phyloP scores from a whole-genome alignment of 2,329 filamentous ascomycete genomes.

The Dactylellina cionopaga region DNA sequence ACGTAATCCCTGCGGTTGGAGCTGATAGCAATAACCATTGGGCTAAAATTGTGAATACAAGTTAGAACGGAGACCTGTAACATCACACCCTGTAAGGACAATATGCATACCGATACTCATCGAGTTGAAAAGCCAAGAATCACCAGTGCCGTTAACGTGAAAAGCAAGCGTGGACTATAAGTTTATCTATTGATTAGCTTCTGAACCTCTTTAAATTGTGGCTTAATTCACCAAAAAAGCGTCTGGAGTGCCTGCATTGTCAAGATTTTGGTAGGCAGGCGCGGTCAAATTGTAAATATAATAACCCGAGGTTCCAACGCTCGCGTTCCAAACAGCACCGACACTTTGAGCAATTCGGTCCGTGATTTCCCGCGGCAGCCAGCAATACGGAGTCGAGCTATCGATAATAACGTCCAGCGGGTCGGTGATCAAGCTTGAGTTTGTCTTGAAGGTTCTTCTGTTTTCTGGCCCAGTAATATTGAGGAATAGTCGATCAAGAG shows the following conservation, averaged over 20 bases:
- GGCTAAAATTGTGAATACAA: conserved; percentile 3
- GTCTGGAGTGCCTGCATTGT: conserved; percentile 4
- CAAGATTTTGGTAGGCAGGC: conserved; percentile 37
- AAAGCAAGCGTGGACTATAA: conserved; percentile 40
- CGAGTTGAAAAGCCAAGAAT: conserved; percentile 46
- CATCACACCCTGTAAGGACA: not conserved
- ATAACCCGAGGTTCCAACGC: conserved; percentile 29
- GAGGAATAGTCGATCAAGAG: conserved; percentile 30
- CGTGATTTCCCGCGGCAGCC: conserved; percentile 29
- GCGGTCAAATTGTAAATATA: conserved; percentile 36
- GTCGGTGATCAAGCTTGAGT: conserved; percentile 28
- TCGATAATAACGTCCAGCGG: conserved; percentile 37
- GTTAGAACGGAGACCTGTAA: not conserved
- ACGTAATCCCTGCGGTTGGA: conserved; percentile 25
- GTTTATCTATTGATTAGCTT: not conserved
- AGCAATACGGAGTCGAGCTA: conserved; percentile 43
- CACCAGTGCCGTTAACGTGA: conserved; percentile 26
- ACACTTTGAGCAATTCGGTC: conserved; percentile 45
- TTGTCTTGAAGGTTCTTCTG: conserved; percentile 17
- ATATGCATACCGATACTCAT: conserved; percentile 32
- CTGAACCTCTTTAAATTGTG: not conserved
- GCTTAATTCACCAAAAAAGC: not conserved
- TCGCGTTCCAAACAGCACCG: conserved; percentile 42
- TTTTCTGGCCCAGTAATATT: conserved; percentile 44
- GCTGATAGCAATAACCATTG: conserved; percentile 22